phyloP scores from a whole-genome alignment of 352 stramenopile genomes.

The Detonula confervacea region DNA sequence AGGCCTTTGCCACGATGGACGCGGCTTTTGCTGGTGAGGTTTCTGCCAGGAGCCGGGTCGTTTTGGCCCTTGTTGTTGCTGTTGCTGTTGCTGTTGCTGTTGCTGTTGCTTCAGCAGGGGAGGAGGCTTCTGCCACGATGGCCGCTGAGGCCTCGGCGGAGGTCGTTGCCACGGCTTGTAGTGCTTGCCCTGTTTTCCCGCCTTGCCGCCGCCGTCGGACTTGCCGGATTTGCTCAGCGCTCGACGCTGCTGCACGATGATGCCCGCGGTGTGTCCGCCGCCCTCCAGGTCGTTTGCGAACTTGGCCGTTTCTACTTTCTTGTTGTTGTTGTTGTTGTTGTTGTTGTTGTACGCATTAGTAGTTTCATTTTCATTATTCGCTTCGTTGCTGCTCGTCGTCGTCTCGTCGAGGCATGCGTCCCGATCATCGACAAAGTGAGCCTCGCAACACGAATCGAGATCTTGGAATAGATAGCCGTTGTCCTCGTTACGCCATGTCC shows the following conservation, averaged over 20 bases:
- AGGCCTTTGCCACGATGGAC: not conserved
- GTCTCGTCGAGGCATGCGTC: conserved; percentile 22
- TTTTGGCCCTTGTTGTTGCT: no score
- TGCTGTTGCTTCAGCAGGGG: not conserved
- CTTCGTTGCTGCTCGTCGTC: not conserved
- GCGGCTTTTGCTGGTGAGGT: not conserved
- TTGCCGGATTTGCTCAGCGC: conserved; percentile 31
- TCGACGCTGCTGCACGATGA: conserved; percentile 2
- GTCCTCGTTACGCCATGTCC: conserved; percentile 21
- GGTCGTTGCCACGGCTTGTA: not conserved
- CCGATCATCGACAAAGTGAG: conserved; percentile 23
- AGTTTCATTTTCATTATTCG: no score
- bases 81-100: not conserved
- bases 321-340: not conserved
- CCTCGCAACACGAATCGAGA: conserved; percentile 32
- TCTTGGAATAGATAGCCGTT: conserved; percentile 32
- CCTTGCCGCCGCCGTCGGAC: not conserved
- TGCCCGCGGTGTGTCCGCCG: not conserved
- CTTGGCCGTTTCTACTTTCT: not conserved
- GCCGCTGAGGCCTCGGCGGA: not conserved
- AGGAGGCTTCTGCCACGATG: conserved; percentile 9
- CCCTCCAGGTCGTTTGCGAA: not conserved
- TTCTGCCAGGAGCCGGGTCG: not conserved
- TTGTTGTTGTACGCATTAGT: no score
- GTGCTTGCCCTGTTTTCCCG: not conserved